These are phyloP conservation scores for Eucalyptus tenuipes DNA, from an alignment of 345 rosid genomes.

Conservation along the genomic window DNA sequence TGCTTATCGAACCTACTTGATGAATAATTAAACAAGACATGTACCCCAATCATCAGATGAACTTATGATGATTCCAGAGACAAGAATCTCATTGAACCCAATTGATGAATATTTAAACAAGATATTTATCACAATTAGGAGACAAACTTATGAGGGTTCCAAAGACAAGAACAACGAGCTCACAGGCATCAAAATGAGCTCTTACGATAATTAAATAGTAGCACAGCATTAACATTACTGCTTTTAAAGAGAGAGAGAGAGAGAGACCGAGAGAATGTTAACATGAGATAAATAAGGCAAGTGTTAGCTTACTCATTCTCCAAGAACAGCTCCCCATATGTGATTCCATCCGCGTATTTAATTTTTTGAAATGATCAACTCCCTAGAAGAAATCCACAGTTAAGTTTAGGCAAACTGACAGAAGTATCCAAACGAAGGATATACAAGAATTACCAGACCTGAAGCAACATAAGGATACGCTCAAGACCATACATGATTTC, in stretches of 20 bases:
- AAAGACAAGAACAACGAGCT: background rate
- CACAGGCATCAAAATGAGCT: background rate
- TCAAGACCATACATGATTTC: slow-evolving; percentile 97
- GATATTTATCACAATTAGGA: background rate
- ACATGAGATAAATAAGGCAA: background rate
- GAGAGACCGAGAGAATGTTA: background rate
- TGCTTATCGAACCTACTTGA: background rate
- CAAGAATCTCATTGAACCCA: background rate
- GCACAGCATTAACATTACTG: background rate
- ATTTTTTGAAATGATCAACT: no score
- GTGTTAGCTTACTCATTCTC: slow-evolving; percentile 71
- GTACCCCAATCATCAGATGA: background rate
- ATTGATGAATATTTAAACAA: background rate
- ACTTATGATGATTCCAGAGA: background rate
- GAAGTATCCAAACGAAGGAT: background rate
- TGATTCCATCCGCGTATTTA: no score
- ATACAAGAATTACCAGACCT: slow-evolving; percentile 27
- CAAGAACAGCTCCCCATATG: slow-evolving; percentile 80
- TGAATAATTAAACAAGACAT: background rate
- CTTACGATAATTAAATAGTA: background rate
- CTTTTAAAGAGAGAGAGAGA: background rate
- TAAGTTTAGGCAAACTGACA: slow-evolving; percentile 10
- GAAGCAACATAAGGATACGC: slow-evolving; percentile 95
- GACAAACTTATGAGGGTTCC: background rate
- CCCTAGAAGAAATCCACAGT: slow-evolving; percentile 31